phyloP scores from a whole-genome alignment of 78 protist species.

The Dictyostelium discoideum region DNA sequence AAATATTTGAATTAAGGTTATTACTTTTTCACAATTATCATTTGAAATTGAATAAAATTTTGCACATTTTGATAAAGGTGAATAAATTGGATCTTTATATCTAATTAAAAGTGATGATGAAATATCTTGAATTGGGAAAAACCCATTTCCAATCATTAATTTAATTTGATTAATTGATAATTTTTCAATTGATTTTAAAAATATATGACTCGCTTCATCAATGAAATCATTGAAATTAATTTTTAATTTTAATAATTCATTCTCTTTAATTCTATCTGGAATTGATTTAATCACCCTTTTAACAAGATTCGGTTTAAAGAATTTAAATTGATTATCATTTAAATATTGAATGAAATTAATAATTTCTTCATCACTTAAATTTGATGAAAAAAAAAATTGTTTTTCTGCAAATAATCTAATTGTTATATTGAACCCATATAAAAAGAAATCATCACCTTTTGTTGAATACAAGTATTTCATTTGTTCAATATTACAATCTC shows the following conservation, averaged over 20 bases:
- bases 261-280: background rate
- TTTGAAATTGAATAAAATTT: background rate
- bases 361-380: background rate
- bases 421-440: background rate
- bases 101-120: background rate
- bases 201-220: background rate
- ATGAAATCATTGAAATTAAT: too few relatives aligned
- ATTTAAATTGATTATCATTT: background rate
- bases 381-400: too few relatives aligned
- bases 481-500: background rate
- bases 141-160: background rate
- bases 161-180: background rate
- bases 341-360: background rate
- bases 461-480: background rate
- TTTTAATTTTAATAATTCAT: too few relatives aligned
- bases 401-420: background rate
- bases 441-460: too few relatives aligned
- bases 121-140: background rate
- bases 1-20: too few relatives aligned
- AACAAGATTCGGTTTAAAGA: background rate
- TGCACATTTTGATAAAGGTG: background rate
- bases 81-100: background rate
- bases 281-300: background rate
- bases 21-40: background rate
- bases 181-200: background rate